Conservation (phyloP, 306 rosid species). For the Leucaena leucocephala region DNA sequence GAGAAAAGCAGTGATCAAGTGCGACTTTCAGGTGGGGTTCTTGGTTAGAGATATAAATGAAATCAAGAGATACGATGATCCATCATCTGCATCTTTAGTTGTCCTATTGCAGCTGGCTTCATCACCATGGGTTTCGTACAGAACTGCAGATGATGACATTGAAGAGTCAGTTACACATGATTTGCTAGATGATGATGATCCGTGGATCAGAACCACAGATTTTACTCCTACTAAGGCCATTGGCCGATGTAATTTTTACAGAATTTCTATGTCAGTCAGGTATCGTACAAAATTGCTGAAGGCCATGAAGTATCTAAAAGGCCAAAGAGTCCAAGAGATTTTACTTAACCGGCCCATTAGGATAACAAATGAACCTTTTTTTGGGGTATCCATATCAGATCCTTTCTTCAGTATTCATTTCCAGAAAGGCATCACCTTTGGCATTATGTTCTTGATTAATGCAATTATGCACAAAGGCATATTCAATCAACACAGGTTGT, state of each 20-base stretch:
- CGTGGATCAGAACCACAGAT: slow-evolving; percentile 76
- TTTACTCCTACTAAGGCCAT: slow-evolving; percentile 62
- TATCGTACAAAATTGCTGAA: slow-evolving; percentile 49
- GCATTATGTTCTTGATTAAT: slow-evolving; percentile 54
- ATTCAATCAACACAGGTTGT: slow-evolving; percentile 60
- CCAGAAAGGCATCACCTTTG: slow-evolving; percentile 47
- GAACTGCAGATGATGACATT: slow-evolving; percentile 76
- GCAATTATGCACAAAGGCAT: slow-evolving; percentile 64
- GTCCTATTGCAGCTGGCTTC: slow-evolving; percentile 57
- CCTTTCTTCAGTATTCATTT: slow-evolving; percentile 52
- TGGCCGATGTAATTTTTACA: slow-evolving; percentile 61
- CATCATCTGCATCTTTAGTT: slow-evolving; percentile 36
- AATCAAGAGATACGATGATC: slow-evolving; percentile 44
- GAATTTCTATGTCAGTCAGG: slow-evolving; percentile 60
- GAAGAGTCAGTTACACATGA: slow-evolving; percentile 45
- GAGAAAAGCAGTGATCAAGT: slow-evolving; percentile 47
- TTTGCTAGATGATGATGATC: slow-evolving; percentile 72
- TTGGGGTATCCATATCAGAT: slow-evolving; percentile 44
- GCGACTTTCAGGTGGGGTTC: slow-evolving; percentile 65
- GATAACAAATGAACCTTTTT: slow-evolving; percentile 56
- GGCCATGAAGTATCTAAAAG: slow-evolving; percentile 50
- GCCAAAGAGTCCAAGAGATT: slow-evolving; percentile 44
- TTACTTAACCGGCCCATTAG: slow-evolving; percentile 34
- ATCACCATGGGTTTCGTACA: slow-evolving; percentile 61
- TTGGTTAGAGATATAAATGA: slow-evolving; percentile 57